Evolutionary conservation across 148 eudicot genomes (phyloP), one percentile per base, ranked within the genome.

Genomic region (Chenopodium suecicum): DNA sequence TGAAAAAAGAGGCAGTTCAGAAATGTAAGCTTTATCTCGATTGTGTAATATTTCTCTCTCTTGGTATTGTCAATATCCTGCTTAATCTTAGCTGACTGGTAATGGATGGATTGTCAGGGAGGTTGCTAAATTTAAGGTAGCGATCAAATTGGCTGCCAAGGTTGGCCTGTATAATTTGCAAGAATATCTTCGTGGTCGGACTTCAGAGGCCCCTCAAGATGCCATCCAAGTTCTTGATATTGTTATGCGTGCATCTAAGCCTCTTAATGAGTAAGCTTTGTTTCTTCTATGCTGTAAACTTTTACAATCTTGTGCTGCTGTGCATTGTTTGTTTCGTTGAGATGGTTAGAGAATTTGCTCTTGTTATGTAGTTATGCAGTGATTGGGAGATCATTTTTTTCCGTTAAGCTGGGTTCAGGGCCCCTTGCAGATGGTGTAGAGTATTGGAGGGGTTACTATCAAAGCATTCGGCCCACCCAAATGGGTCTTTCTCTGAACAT

Each of bases 191-290:
- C 4, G 60, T 23, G 84, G 93, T 1, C 85, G 85, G 66, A 88
- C 78, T 22, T 77, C 31, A 1, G 95, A 96, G n/a, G 54, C 60
- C 0, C 90, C 98, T 1, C 98, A 96, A 52, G 98, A 91, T 48
- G 92, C 89, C 4, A 83, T 96, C 3, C 99, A 96, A 78, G 90
- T 80, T n/a, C 93, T 94, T 54, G 99, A 96, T 81, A 91, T 96
- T 23, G 97, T 90, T 13, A 81, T 96, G 1, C 76, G 95, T 44
- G 86, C 90, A 29, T 82, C 86, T 1, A 86, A 84, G 65, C 70
- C 82, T 19, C 60, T 69, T 3, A 27, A 82, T 46, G 77, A 84
- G 86, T 86, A 84, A 52, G 11, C 31, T 17, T 56, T 19, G 2
- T 29, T 50, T 50, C 41, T 1, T 48, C 54, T 9, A 48, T 48